phyloP scores from a whole-genome alignment of 1,284 basidiomycete genomes.

The Pterulicium gracile region DNA sequence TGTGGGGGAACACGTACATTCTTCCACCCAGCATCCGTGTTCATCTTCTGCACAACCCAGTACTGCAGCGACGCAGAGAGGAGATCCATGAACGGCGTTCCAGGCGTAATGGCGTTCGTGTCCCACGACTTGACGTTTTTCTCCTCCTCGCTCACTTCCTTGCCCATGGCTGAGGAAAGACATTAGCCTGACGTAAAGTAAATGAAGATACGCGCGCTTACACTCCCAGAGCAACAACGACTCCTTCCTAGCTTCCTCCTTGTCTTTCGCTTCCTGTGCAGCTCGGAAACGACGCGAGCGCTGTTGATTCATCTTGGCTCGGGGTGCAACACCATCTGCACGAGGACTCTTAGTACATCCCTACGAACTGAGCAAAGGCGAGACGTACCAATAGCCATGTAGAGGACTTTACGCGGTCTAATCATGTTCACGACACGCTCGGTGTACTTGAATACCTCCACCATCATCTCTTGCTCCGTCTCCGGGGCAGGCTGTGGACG shows the following conservation, averaged over 20 bases:
- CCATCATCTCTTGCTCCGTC: slow-evolving; percentile 99
- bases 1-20: slow-evolving; percentile 49
- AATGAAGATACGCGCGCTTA: slow-evolving; percentile 19
- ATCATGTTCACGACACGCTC: slow-evolving; percentile 98
- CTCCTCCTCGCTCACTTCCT: slow-evolving; percentile 77
- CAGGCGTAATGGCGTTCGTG: slow-evolving; percentile 96
- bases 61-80: slow-evolving; percentile 85
- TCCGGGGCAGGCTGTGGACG: slow-evolving; percentile 73
- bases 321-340: slow-evolving; percentile 90
- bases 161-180: slow-evolving; percentile 68
- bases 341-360: slow-evolving; percentile 5
- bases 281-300: slow-evolving; percentile 92
- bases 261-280: slow-evolving; percentile 90
- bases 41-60: slow-evolving; percentile 95
- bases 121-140: slow-evolving; percentile 90
- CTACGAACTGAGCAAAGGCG: slow-evolving; percentile 3
- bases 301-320: slow-evolving; percentile 99
- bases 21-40: slow-evolving; percentile 94
- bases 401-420: slow-evolving; percentile 86
- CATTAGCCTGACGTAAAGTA: background rate
- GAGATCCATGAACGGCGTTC: slow-evolving; percentile 97
- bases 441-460: slow-evolving; percentile 95
- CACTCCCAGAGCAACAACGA: slow-evolving; percentile 82
- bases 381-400: slow-evolving; percentile 90
- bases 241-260: slow-evolving; percentile 78